These are phyloP conservation scores for Calonectria hawksworthii DNA, from an alignment of 2,329 filamentous ascomycete genomes.

Conservation along the genomic window DNA sequence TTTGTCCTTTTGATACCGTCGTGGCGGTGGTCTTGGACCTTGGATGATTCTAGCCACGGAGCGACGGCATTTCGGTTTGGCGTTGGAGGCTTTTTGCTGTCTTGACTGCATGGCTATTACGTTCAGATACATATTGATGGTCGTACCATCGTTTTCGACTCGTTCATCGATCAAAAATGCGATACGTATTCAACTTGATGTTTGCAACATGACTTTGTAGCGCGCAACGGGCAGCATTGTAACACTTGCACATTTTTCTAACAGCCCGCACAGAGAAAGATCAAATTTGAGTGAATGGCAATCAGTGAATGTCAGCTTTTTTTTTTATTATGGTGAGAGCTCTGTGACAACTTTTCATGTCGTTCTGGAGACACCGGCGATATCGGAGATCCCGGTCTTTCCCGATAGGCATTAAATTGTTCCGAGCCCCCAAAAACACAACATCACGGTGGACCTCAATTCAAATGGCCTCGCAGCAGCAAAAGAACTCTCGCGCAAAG, in stretches of 20 bases:
- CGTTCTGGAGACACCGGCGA: conserved; percentile 35
- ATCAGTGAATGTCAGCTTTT: conserved; percentile 5
- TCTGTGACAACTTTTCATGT: conserved; percentile 33
- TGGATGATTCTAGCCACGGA: conserved; percentile 33
- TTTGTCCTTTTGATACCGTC: conserved; percentile 15
- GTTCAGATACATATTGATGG: conserved; percentile 22
- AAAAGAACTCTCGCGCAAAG: conserved; percentile 34
- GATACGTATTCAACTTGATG: neutral
- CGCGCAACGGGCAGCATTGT: neutral
- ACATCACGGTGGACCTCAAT: conserved; percentile 35
- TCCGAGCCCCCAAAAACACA: conserved; percentile 38
- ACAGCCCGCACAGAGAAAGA: neutral
- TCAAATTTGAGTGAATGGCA: neutral
- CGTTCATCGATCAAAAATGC: neutral
- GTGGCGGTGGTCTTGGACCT: conserved; percentile 28
- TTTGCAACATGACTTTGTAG: neutral
- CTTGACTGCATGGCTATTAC: conserved; percentile 33
- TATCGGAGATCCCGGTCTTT: conserved; percentile 44
- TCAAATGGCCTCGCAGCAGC: conserved; percentile 36
- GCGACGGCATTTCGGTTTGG: conserved; percentile 32
- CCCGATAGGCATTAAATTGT: conserved; percentile 42
- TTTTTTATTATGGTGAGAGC: conserved; percentile 24
- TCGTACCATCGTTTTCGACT: conserved; percentile 12
- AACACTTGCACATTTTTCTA: neutral
- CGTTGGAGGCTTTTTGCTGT: conserved; percentile 35